Percentiles rank a stretch among this genome's conserved stretches.
These are phyloP conservation scores for Eucalyptus sp. DNA, from an alignment of 345 rosid genomes.

Conservation along the genomic window DNA sequence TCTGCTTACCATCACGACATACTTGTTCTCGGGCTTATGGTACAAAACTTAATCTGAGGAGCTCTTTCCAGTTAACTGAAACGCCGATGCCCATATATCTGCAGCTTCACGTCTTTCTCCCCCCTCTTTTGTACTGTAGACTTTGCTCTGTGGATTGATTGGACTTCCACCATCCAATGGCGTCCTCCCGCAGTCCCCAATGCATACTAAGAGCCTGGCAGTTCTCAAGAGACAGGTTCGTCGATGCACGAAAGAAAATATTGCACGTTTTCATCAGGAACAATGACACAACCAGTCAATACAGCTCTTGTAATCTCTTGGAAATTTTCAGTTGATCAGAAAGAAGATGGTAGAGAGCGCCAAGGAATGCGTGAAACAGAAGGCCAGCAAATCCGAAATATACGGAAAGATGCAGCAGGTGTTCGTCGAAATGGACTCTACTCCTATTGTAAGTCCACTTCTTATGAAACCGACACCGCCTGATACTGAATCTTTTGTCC, in stretches of 20 bases:
- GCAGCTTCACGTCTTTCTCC: not conserved
- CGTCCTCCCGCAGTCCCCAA: slow-evolving; percentile 34
- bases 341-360: slow-evolving; percentile 18
- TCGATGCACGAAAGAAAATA: not conserved
- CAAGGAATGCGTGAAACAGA: slow-evolving; percentile 12
- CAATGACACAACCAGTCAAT: not conserved
- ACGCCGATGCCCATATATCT: not conserved
- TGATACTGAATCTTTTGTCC: not conserved
- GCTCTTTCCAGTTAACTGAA: not conserved
- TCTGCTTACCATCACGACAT: slow-evolving; percentile 9
- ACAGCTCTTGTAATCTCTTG: not conserved
- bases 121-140: not conserved
- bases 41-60: not conserved
- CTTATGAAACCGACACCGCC: not conserved
- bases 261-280: not conserved
- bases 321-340: slow-evolving; percentile 8
- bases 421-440: slow-evolving; percentile 12
- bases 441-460: slow-evolving; percentile 1
- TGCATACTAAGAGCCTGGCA: slow-evolving; percentile 29
- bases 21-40: slow-evolving; percentile 3
- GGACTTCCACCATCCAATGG: slow-evolving; percentile 34
- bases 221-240: slow-evolving; percentile 22
- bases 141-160: slow-evolving; percentile 23
- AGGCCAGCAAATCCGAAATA: slow-evolving; percentile 13
- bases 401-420: slow-evolving; percentile 24